Evolutionary conservation across 352 stramenopile species (phyloP), one percentile per base, ranked within the genome.

Genomic region (Pythium aquatile): DNA sequence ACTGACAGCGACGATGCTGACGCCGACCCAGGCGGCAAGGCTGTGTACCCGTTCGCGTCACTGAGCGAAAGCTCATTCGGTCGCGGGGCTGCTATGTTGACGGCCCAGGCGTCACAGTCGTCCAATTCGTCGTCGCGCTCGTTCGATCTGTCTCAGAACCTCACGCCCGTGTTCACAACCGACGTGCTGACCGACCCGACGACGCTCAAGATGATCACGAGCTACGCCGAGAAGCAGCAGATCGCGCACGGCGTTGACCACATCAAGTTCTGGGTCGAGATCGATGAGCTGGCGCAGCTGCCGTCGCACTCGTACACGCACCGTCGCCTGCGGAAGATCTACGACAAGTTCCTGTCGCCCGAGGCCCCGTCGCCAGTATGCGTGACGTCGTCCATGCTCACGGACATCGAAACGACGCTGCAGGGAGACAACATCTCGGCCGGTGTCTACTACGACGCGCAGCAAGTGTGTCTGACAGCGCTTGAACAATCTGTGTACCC

Each of bases 331-430:
- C 85, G 73, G 37, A 91, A 94, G 57, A 92, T 94, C 68, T 94
- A 94, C 72, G 81, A 94, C 74, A 94, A 94, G 66, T 94, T 94
- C 49, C 56, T 94, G 8, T 91, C 83, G 0, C 81, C 81, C 0
- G 78, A 90, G 8, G 85, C 85, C 5, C 73, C 68, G 14, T 90
- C 80, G 10, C 85, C 85, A 3, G 83, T 94, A 58, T 94, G 85
- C 42, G 83, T 94, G 3, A 91, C 83, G 0, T 69, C 64, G 6
- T 70, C 74, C 14, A 92, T 94, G 83, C 76, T 90, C 16, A 53
- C 62, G 5, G 83, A 88, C 1, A 91, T 94, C n/a, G 73, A 91
- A 56, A 64, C 75, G 2, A 70, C 77, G 30, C 69, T 90, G 3
- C 78, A 90, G 55, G 64, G 66, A 32, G 79, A 91, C 42, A 91